Evolutionary conservation across 2,329 filamentous ascomycete species (phyloP).

Genomic region (Thelonectria olida): DNA sequence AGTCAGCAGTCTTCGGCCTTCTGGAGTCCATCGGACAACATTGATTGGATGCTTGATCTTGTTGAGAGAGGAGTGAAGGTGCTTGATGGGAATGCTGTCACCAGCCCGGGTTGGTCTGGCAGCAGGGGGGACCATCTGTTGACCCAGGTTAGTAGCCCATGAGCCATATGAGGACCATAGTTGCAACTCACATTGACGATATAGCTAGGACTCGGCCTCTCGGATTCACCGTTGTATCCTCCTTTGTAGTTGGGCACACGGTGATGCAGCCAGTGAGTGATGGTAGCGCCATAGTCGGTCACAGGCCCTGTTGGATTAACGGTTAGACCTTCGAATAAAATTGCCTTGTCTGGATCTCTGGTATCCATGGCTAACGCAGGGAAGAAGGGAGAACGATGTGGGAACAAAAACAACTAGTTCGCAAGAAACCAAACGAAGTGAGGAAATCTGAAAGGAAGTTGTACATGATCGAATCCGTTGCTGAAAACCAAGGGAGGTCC

Average conservation of each 20-base stretch:
- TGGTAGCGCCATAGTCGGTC: conserved; percentile 90
- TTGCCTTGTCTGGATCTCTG: conserved; percentile 13
- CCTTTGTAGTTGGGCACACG: conserved; percentile 76
- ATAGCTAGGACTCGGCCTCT: conserved; percentile 88
- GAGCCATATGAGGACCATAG: neutral
- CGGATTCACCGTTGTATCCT: conserved; percentile 76
- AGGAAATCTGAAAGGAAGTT: no score
- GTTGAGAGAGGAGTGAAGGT: conserved; percentile 97
- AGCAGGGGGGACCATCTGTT: conserved; percentile 84
- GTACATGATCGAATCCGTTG: no score
- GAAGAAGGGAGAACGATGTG: neutral
- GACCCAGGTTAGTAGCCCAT: conserved; percentile 29
- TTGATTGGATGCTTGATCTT: conserved; percentile 98
- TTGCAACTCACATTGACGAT: conserved; percentile 78
- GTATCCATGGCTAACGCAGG: conserved; percentile 9
- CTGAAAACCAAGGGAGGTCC: no score
- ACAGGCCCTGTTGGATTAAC: conserved; percentile 72
- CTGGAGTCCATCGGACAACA: conserved; percentile 96
- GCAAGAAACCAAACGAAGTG: neutral
- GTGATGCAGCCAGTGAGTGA: conserved; percentile 91
- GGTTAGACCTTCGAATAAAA: conserved; percentile 30
- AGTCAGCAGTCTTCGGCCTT: conserved; percentile 89
- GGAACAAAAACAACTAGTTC: neutral
- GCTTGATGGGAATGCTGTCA: conserved; percentile 91
- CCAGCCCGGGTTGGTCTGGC: conserved; percentile 78